Conservation (phyloP, 1,284 basidiomycete species). For the Ceratorhiza oryzae-sativae region DNA sequence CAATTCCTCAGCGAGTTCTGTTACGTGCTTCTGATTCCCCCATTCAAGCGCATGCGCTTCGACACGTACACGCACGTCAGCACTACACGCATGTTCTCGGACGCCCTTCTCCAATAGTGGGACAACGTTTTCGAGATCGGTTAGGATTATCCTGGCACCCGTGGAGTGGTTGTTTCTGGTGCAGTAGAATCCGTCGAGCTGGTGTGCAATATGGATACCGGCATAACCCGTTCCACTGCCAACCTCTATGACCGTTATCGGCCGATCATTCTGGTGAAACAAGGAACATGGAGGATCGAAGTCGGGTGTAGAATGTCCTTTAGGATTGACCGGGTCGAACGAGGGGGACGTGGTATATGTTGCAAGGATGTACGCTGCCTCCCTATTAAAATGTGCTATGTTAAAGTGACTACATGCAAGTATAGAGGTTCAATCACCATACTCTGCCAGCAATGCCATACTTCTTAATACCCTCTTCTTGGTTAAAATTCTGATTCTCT, state of each 20-base stretch:
- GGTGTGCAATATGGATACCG: conserved; percentile 57
- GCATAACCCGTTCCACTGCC: conserved; percentile 76
- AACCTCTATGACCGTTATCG: conserved; percentile 62
- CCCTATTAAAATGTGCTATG: conserved; percentile 54
- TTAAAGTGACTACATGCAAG: neutral
- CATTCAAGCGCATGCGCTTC: conserved; percentile 58
- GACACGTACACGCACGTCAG: neutral
- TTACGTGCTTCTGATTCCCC: conserved; percentile 61
- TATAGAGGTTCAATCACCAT: conserved; percentile 18
- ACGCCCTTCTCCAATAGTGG: conserved; percentile 66
- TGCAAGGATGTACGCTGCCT: conserved; percentile 70
- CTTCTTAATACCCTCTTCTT: conserved; percentile 27
- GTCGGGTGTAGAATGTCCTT: conserved; percentile 47
- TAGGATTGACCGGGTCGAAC: conserved; percentile 17
- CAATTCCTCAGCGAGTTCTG: conserved; percentile 54
- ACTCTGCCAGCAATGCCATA: conserved; percentile 40
- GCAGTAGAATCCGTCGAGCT: conserved; percentile 44
- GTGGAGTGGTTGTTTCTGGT: conserved; percentile 40
- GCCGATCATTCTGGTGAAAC: conserved; percentile 43
- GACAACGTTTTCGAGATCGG: conserved; percentile 75
- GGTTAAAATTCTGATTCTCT: neutral
- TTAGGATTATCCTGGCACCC: conserved; percentile 60
- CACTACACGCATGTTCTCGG: conserved; percentile 22
- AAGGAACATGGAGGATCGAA: conserved; percentile 68
- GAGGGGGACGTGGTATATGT: conserved; percentile 54